Evolutionary conservation across 768 basidiomycete species (phyloP).

Genomic region (Clitopilus passeckerianus): DNA sequence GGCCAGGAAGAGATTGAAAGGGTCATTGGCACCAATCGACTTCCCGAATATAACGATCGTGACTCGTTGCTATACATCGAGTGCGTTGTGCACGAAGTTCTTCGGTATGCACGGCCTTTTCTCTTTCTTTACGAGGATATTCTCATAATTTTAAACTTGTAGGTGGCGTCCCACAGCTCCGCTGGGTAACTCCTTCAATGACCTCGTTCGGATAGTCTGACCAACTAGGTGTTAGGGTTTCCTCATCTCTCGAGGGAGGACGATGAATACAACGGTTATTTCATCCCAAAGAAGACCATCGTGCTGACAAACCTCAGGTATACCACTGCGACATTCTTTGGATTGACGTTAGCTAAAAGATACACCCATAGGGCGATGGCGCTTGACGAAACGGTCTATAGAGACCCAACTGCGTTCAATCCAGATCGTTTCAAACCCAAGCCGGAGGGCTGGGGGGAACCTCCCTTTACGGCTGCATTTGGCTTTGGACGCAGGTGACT

Average conservation of each 20-base stretch:
- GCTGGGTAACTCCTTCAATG: constrained; percentile 1
- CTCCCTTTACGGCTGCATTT: constrained; percentile 17
- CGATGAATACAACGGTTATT: constrained; percentile 17
- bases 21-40: constrained; percentile 25
- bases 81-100: constrained; percentile 23
- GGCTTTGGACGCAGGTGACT: constrained; percentile 29
- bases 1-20: constrained; percentile 36
- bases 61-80: constrained; percentile 28
- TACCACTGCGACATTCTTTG: neutral
- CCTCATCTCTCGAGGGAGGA: constrained; percentile 14
- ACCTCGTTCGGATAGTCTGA: neutral
- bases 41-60: constrained; percentile 27
- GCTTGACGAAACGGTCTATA: constrained; percentile 22
- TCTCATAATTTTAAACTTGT: neutral
- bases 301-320: constrained; percentile 16
- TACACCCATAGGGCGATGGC: constrained; percentile 20
- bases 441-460: constrained; percentile 14
- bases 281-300: constrained; percentile 14
- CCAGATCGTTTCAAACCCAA: constrained; percentile 21
- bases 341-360: neutral
- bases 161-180: constrained; percentile 2
- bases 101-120: constrained; percentile 2
- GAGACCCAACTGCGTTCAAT: constrained; percentile 20
- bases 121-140: neutral
- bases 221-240: constrained; percentile 3